Conservation (phyloP, 441 rosid species). For the Corymbia citriodora region DNA sequence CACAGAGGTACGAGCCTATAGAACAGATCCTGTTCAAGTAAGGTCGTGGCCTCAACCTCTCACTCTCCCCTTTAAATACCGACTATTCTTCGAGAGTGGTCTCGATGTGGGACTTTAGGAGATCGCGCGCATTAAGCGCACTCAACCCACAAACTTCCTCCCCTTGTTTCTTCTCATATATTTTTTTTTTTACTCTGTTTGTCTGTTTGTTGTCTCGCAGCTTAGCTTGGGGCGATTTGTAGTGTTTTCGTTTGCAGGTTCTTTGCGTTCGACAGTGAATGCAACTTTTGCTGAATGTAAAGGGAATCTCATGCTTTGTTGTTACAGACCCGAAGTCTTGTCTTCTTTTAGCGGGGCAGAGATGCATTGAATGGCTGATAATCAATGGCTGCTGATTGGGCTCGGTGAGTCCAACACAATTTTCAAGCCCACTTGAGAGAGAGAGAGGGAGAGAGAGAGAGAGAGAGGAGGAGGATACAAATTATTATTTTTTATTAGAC, state of each 20-base stretch:
- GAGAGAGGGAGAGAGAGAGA: not conserved
- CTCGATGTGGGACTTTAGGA: not conserved
- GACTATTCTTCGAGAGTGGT: accelerated
- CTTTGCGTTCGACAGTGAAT: not conserved
- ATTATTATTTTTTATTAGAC: not conserved
- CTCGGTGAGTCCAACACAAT: not conserved
- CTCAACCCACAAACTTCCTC: not conserved
- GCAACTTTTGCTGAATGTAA: not conserved
- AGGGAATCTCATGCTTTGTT: not conserved
- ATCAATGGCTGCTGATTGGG: not conserved
- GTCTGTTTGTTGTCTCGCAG: not conserved
- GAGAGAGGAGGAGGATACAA: not conserved
- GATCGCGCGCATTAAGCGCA: not conserved
- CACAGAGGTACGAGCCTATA: constrained; percentile 1
- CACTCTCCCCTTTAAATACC: accelerated
- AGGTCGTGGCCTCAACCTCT: accelerated
- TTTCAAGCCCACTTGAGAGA: not conserved
- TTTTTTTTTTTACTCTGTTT: accelerated
- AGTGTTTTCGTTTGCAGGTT: not conserved
- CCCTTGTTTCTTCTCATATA: not conserved
- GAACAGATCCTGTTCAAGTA: constrained; percentile 20
- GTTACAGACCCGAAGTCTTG: not conserved
- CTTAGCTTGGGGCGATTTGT: not conserved
- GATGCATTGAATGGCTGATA: not conserved
- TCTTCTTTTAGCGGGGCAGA: not conserved